A percentile compares a stretch with the other conserved stretches of the same genome.
These are phyloP conservation scores for Zygosaccharomyces rouxii DNA, from an alignment of 805 yeast species.

Conservation along the genomic window DNA sequence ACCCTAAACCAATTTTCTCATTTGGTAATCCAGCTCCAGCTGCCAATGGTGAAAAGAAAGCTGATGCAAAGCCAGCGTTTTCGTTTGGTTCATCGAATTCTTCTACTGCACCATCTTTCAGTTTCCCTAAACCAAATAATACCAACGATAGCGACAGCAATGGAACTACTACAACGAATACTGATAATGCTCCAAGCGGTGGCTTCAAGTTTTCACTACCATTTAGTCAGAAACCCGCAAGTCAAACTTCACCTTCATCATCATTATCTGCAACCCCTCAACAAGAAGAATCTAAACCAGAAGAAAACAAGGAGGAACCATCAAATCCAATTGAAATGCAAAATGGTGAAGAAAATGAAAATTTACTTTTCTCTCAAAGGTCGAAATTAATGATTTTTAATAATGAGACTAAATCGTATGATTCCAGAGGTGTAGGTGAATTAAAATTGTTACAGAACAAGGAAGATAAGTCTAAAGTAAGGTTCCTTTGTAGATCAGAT, in stretches of 20 bases:
- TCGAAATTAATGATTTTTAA: slow-evolving; percentile 66
- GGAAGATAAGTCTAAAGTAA: slow-evolving; percentile 50
- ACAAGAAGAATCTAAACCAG: slow-evolving; percentile 37
- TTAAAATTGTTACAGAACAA: slow-evolving; percentile 64
- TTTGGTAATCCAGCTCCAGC: slow-evolving; percentile 16
- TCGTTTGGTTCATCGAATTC: slow-evolving; percentile 15
- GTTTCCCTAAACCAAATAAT: slow-evolving; percentile 13
- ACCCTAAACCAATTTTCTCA: slow-evolving; percentile 24
- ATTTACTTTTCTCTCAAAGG: slow-evolving; percentile 54
- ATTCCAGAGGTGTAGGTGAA: slow-evolving; percentile 74
- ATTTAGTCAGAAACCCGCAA: slow-evolving; percentile 25
- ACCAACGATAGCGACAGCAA: neutral
- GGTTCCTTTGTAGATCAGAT: slow-evolving; percentile 81
- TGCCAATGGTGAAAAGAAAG: slow-evolving; percentile 8
- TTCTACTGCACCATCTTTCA: slow-evolving; percentile 16
- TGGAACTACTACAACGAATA: neutral
- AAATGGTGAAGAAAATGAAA: slow-evolving; percentile 88
- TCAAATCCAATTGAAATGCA: slow-evolving; percentile 41
- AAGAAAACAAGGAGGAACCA: slow-evolving; percentile 47
- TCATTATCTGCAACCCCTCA: slow-evolving; percentile 15
- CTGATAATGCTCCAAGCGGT: slow-evolving; percentile 15
- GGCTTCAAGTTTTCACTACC: slow-evolving; percentile 36
- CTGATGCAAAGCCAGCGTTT: slow-evolving; percentile 21
- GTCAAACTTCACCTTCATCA: slow-evolving; percentile 14
- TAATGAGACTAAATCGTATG: slow-evolving; percentile 49